phyloP scores from a whole-genome alignment of 495 filamentous ascomycete genomes.

The Aspergillus diversus region DNA sequence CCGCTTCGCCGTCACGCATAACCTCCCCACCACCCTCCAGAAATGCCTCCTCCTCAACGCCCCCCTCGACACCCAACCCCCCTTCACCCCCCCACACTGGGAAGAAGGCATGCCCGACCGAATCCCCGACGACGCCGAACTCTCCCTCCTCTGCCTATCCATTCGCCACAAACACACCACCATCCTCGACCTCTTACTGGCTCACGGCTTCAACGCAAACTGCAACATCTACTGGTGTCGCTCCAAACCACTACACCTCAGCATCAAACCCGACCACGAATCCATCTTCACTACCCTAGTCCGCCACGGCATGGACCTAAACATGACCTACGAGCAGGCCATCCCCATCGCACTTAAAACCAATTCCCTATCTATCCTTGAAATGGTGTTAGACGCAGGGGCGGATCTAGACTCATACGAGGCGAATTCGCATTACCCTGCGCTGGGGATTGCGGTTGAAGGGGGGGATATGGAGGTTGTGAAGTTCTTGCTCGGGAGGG shows the following conservation, averaged over 20 bases:
- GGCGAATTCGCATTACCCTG: too few relatives aligned
- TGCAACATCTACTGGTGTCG: not conserved
- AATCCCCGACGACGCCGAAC: not conserved
- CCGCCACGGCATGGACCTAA: not conserved
- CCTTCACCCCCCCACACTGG: not conserved
- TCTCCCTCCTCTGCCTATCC: not conserved
- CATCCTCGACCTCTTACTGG: too few relatives aligned
- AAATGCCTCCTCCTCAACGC: not conserved
- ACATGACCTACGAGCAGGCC: too few relatives aligned
- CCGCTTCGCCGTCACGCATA: not conserved
- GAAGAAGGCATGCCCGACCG: not conserved
- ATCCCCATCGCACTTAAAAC: too few relatives aligned
- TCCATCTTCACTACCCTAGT: not conserved
- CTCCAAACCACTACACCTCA: not conserved
- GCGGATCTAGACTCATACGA: too few relatives aligned
- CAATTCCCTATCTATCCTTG: too few relatives aligned
- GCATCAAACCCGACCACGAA: not conserved
- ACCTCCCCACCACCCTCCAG: not conserved
- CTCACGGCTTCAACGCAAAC: not conserved
- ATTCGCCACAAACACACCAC: not conserved
- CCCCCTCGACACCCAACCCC: not conserved
- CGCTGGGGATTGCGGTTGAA: not conserved
- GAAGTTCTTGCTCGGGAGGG: not conserved
- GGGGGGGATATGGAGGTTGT: not conserved
- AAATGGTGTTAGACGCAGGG: too few relatives aligned